Conservation (phyloP, 805 yeast species). For the Candida lessepsii region DNA sequence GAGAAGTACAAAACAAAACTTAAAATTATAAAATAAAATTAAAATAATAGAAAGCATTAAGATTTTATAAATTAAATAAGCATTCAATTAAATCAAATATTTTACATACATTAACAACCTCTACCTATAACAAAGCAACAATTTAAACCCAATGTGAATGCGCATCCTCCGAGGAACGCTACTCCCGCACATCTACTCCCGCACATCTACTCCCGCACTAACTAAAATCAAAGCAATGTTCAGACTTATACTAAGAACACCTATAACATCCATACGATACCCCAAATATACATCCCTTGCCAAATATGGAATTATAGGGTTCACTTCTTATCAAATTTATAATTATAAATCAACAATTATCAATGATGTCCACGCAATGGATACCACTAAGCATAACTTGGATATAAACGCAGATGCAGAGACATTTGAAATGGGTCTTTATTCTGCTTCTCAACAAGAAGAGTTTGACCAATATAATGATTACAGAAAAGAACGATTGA, state of each 20-base stretch:
- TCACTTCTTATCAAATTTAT: constrained; percentile 11
- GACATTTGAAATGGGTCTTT: constrained; percentile 70
- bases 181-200: no score
- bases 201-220: no score
- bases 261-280: neutral
- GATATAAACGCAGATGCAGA: constrained; percentile 50
- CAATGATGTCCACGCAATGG: constrained; percentile 33
- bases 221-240: constrained; percentile 3
- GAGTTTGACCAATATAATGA: constrained; percentile 34
- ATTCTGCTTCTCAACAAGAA: constrained; percentile 57
- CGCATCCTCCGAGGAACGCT: no score
- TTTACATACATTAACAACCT: no score
- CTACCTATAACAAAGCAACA: no score
- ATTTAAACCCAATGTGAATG: no score
- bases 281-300: neutral
- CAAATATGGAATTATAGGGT: constrained; percentile 7
- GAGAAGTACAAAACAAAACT: no score
- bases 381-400: constrained; percentile 37
- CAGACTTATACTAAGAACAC: constrained; percentile 1
- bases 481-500: constrained; percentile 28
- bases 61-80: no score
- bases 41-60: no score
- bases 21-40: no score
- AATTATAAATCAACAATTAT: constrained; percentile 11
- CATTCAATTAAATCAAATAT: no score